Base-by-base conservation (phyloP, 2,329 filamentous ascomycete species). In the Fusarium sp. region DNA sequence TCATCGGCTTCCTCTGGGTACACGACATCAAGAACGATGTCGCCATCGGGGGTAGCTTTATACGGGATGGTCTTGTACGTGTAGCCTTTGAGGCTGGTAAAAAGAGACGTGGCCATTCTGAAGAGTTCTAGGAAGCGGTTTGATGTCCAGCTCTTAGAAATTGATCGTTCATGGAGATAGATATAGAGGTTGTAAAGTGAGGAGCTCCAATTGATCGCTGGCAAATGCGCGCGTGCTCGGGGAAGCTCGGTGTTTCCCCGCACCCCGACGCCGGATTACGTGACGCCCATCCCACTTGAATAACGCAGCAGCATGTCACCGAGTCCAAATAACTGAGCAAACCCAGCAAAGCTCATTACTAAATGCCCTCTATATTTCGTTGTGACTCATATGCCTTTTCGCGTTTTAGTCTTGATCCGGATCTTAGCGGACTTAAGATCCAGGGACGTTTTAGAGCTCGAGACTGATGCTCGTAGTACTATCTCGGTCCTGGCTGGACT, bases 1-100 rank as follows among this genome's bases (percentile, higher is more conserved):
- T n/a, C 60, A 28, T 65, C 59, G 2, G 55, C 48, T 16, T 71
- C 62, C 6, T 70, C 65, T 3, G 74, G 74, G 15, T 75, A 76
- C 2, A 61, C 67, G 0, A 76, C 53, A 44, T 76, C 74, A 11
- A 74, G 62, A 33, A 64, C 38, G 28, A 76, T 69, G 22, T 64
- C 57, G 13, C 74, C 70, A 35, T 65, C 54, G 0, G 67, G 53
- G 0, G 56, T 50, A 6, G 64, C 64, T n/a, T 76, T 76, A 60
- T 61, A 76, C 1, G 51, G 54, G 2, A 73, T 30, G 1, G 74
- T 75, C 24, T 64, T 60, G n/a, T 65, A 73, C 3, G 45, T 61
- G 33, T 76, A 76, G 55, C 74, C 74, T 9, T 48, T 15, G 16
- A 73, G 59, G 36, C 50, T n/a, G 3, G 47, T 30, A 14, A 73